These are phyloP conservation scores for Dipteronia dyeriana DNA, from an alignment of 345 rosid genomes.

Conservation along the genomic window DNA sequence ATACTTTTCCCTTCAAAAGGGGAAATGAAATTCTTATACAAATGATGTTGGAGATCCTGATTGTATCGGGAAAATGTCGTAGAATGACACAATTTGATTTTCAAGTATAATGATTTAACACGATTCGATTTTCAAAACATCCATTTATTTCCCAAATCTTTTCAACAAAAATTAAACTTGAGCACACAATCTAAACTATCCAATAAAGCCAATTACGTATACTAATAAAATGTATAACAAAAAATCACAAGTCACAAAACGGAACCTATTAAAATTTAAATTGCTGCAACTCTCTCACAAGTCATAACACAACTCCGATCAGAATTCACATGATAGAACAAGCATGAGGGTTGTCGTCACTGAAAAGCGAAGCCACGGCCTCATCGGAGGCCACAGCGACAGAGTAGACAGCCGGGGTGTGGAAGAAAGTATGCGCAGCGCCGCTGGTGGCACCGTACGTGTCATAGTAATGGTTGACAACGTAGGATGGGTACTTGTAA, in stretches of 20 bases:
- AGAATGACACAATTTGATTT: neutral
- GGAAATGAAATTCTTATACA: too few relatives aligned
- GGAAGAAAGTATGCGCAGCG: conserved; percentile 71
- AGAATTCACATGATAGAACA: conserved; percentile 65
- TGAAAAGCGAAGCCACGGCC: conserved; percentile 79
- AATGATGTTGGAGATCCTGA: too few relatives aligned
- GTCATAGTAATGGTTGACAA: conserved; percentile 78
- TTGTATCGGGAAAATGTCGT: too few relatives aligned
- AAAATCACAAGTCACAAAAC: neutral
- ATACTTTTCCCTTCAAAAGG: too few relatives aligned
- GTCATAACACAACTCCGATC: neutral
- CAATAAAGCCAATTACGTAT: too few relatives aligned
- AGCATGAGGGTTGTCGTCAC: conserved; percentile 92
- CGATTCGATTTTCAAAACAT: too few relatives aligned
- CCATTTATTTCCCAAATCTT: too few relatives aligned
- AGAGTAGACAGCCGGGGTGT: conserved; percentile 74
- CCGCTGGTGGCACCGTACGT: conserved; percentile 41
- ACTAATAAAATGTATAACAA: neutral
- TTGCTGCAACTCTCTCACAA: neutral
- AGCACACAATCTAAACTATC: neutral
- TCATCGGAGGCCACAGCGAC: conserved; percentile 85
- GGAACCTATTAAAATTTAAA: neutral
- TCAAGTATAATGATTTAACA: too few relatives aligned
- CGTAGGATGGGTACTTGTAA: conserved; percentile 74
- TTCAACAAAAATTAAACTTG: neutral